Evolutionary conservation across 805 yeast species (phyloP).

Genomic region (Saccharomyces eubayanus): DNA sequence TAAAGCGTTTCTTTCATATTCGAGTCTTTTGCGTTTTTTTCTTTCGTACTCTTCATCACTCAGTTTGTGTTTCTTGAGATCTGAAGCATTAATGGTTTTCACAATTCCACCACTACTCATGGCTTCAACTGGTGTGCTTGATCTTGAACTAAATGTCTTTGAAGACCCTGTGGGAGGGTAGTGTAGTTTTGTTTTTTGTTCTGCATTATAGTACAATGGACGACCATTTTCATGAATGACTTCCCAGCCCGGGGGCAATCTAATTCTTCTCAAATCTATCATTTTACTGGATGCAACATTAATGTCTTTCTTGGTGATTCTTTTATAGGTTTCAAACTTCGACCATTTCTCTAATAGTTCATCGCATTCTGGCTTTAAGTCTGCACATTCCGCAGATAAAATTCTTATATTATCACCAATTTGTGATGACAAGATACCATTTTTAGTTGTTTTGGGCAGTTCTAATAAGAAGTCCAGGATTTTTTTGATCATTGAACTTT

Average conservation of each 20-base stretch:
- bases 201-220: slow-evolving; percentile 29
- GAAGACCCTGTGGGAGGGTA: slow-evolving; percentile 26
- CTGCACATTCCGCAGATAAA: slow-evolving; percentile 24
- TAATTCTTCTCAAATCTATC: slow-evolving; percentile 26
- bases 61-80: slow-evolving; percentile 13
- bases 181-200: slow-evolving; percentile 22
- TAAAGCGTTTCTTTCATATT: slow-evolving; percentile 18
- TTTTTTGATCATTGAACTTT: slow-evolving; percentile 30
- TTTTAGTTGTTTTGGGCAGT: slow-evolving; percentile 72
- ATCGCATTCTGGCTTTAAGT: slow-evolving; percentile 24
- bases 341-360: slow-evolving; percentile 61
- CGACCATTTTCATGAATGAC: slow-evolving; percentile 29
- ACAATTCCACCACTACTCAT: background rate
- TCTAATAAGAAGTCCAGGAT: slow-evolving; percentile 48
- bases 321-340: slow-evolving; percentile 66
- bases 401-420: slow-evolving; percentile 52
- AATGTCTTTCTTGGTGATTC: slow-evolving; percentile 57
- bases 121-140: background rate
- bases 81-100: background rate
- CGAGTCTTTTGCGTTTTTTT: slow-evolving; percentile 24
- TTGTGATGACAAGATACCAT: slow-evolving; percentile 65
- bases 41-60: slow-evolving; percentile 27
- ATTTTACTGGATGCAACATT: slow-evolving; percentile 20
- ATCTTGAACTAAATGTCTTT: slow-evolving; percentile 3
- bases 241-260: slow-evolving; percentile 32